Evolutionary conservation across 495 filamentous ascomycete species (phyloP).

Genomic region (Aspergillus bertholletiae): DNA sequence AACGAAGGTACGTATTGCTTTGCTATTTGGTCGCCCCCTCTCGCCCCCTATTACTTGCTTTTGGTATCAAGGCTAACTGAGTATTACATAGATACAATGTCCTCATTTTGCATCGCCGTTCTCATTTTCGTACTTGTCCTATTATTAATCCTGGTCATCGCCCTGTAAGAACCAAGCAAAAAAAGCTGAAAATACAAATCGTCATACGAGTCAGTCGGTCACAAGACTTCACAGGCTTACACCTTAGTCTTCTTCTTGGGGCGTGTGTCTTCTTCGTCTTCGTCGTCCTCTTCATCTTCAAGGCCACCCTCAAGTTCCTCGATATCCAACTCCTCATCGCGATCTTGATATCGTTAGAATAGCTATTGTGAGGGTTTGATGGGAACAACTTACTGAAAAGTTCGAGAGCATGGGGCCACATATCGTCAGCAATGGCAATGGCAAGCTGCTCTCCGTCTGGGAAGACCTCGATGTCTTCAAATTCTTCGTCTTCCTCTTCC

Average conservation of each 20-base stretch:
- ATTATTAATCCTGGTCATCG: conserved; percentile 69
- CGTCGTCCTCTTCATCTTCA: conserved; percentile 22
- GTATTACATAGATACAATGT: conserved; percentile 61
- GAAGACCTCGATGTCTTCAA: conserved; percentile 71
- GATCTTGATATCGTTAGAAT: conserved; percentile 1
- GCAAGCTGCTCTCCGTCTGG: conserved; percentile 76
- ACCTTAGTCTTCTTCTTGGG: conserved; percentile 43
- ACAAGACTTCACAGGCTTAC: conserved; percentile 22
- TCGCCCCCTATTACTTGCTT: background rate
- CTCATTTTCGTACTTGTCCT: conserved; percentile 83
- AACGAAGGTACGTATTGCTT: conserved; percentile 71
- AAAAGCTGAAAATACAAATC: background rate
- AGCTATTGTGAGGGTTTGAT: background rate
- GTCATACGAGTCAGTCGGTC: background rate
- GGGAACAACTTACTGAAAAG: conserved; percentile 71
- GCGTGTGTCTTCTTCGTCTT: conserved; percentile 29
- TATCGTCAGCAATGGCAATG: conserved; percentile 73
- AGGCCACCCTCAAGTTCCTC: conserved; percentile 27
- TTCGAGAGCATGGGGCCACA: conserved; percentile 83
- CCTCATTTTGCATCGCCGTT: conserved; percentile 86
- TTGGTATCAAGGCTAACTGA: background rate
- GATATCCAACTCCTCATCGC: conserved; percentile 27
- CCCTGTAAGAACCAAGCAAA: conserved; percentile 39
- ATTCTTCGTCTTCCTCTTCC: conserved; percentile 51
- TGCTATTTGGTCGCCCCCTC: conserved; percentile 1